phyloP scores from a whole-genome alignment of 768 basidiomycete species.

The Phaeotremella fagi region DNA sequence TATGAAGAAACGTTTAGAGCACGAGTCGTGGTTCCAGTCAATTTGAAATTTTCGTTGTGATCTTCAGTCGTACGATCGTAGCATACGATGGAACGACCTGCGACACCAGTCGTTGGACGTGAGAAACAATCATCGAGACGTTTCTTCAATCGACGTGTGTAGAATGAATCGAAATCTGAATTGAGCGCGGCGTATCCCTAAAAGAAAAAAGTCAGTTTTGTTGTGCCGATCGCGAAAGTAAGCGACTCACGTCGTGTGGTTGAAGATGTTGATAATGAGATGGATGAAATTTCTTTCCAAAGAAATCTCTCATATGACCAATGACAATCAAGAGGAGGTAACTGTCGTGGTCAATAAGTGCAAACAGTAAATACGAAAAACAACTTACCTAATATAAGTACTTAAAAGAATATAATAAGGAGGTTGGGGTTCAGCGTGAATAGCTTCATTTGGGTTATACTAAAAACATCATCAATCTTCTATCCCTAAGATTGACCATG shows the following conservation, averaged over 20 bases:
- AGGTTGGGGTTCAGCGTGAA: conserved; percentile 66
- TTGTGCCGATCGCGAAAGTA: neutral
- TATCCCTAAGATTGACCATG: no score
- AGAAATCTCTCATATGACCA: conserved; percentile 90
- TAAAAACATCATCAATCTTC: conserved; percentile 22
- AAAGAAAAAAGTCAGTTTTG: neutral
- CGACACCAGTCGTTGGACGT: conserved; percentile 87
- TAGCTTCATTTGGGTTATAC: conserved; percentile 45
- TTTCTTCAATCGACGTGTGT: conserved; percentile 88
- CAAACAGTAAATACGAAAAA: neutral
- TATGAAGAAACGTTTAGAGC: conserved; percentile 96
- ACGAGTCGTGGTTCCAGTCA: conserved; percentile 72
- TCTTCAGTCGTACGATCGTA: conserved; percentile 79
- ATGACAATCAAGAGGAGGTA: conserved; percentile 87
- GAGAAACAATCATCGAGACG: conserved; percentile 95
- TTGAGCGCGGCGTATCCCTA: conserved; percentile 95
- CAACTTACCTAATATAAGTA: conserved; percentile 63
- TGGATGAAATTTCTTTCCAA: conserved; percentile 76
- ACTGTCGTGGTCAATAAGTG: conserved; percentile 49
- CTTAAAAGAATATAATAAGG: conserved; percentile 87
- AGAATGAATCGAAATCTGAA: conserved; percentile 98
- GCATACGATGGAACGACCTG: conserved; percentile 82
- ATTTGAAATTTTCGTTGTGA: conserved; percentile 67
- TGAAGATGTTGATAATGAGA: conserved; percentile 73
- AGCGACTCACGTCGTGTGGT: conserved; percentile 65